Conservation (phyloP, 2,329 filamentous ascomycete species). For the Coleophoma eucalyptorum region DNA sequence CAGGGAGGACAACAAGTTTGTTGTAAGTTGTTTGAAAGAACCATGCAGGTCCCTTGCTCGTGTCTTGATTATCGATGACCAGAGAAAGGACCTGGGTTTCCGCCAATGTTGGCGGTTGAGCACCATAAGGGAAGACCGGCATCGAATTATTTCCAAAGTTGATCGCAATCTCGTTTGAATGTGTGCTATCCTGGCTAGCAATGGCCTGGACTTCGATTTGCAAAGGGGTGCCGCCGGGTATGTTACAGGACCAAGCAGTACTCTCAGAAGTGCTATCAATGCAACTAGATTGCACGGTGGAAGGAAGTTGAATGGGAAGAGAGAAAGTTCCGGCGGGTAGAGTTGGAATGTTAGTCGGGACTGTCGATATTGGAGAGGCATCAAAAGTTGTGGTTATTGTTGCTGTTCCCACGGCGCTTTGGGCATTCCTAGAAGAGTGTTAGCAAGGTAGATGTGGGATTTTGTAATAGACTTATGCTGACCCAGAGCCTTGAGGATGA, state of each 20-base stretch:
- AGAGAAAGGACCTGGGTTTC: conserved; percentile 44
- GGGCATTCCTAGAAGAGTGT: conserved; percentile 6
- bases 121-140: conserved; percentile 50
- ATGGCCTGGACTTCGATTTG: conserved; percentile 16
- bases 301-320: conserved; percentile 48
- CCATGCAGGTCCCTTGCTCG: conserved; percentile 54
- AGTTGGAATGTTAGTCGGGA: conserved; percentile 45
- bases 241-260: conserved; percentile 61
- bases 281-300: conserved; percentile 49
- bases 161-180: conserved; percentile 26
- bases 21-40: conserved; percentile 61
- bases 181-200: conserved; percentile 17
- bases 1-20: conserved; percentile 54
- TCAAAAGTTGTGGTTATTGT: conserved; percentile 40
- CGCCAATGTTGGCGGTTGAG: conserved; percentile 51
- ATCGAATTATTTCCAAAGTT: conserved; percentile 33
- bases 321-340: conserved; percentile 52
- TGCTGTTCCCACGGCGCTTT: conserved; percentile 9
- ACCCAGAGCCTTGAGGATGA: conserved; percentile 14
- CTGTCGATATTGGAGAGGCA: conserved; percentile 44
- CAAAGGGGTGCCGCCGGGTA: conserved; percentile 27
- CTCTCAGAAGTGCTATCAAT: conserved; percentile 50
- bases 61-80: conserved; percentile 53
- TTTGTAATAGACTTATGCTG: not conserved
- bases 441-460: too few relatives aligned